Evolutionary conservation across 2,329 filamentous ascomycete species (phyloP), one percentile per base, ranked within the genome.

Genomic region (Chrysoporthe puriensis): DNA sequence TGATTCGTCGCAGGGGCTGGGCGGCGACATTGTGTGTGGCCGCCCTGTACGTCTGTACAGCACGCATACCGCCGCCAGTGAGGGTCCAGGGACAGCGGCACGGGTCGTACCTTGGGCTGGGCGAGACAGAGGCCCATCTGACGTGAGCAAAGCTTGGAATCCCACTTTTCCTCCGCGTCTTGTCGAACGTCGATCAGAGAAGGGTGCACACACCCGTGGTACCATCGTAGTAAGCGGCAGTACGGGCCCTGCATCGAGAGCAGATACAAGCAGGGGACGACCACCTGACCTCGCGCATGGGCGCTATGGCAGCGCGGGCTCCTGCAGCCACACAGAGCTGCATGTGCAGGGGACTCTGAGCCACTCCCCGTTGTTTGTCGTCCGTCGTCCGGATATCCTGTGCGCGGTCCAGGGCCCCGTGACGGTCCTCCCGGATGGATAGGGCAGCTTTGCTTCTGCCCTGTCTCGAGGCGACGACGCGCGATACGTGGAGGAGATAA

Each of bases 241-340:
- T 36, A 57, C 40, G 68, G 64, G 63, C 66, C 59, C 34, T 57
- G 64, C 63, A 50, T 48, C 54, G 14, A 64, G 18, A 52, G 59
- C 42, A 62, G 36, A 57, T 46, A 52, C 57, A 32, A 21, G 65
- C 63, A 63, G 59, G 54, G 56, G 43, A 48, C 32, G 13, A n/a
- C 36, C 65, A 65, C 60, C 62, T 69, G 68, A 67, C 62, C 63
- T 68, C 62, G 62, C 66, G 63, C 54, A 54, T 48, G 60, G 58
- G 66, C 61, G 54, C 56, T 34, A 54, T 56, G 21, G 52, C 59
- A 57, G 42, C 64, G 18, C 56, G 52, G 40, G 63, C 54, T 48
- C 43, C 54, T 59, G 63, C 63, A 64, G 43, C 59, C 61, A 66
- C 65, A 26, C 26, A 26, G 26, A 64, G 62, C 68, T 64, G 54